phyloP scores from a whole-genome alignment of 1,139 yeast species.

The Nakaseomyces sp. region DNA sequence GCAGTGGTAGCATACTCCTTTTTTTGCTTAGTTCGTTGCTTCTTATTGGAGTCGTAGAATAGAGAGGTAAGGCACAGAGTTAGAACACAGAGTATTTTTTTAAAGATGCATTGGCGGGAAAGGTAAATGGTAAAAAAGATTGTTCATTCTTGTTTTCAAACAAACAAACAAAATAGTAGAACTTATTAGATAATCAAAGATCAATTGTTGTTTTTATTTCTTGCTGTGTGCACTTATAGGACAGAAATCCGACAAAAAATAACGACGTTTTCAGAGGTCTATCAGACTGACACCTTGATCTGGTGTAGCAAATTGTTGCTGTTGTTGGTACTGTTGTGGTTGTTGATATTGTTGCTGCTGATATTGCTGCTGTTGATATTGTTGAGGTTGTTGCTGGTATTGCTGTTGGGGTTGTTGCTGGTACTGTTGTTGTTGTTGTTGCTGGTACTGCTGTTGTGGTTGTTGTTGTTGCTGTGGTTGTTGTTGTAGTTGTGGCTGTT shows the following conservation, averaged over 20 bases:
- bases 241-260: neutral
- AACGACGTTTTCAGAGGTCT: conserved; percentile 23
- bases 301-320: conserved; percentile 28
- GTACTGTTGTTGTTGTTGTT: conserved; percentile 8
- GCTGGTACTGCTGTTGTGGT: conserved; percentile 6
- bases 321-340: conserved; percentile 29
- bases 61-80: no score
- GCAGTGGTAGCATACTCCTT: no score
- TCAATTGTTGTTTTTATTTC: no score
- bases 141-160: no score
- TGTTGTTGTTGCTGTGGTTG: conserved; percentile 6
- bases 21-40: no score
- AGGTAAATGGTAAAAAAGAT: no score
- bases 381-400: conserved; percentile 3
- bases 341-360: conserved; percentile 20
- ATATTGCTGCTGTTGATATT: conserved; percentile 29
- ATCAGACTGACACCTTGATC: conserved; percentile 32
- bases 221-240: no score
- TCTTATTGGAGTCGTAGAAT: no score
- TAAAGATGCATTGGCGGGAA: no score
- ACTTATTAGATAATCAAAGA: no score
- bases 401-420: conserved; percentile 5
- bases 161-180: no score
- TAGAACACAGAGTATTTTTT: no score
- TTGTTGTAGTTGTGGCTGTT: conserved; percentile 1